Evolutionary conservation across 1,284 basidiomycete species (phyloP).

Genomic region (Quambalaria eucalypti): DNA sequence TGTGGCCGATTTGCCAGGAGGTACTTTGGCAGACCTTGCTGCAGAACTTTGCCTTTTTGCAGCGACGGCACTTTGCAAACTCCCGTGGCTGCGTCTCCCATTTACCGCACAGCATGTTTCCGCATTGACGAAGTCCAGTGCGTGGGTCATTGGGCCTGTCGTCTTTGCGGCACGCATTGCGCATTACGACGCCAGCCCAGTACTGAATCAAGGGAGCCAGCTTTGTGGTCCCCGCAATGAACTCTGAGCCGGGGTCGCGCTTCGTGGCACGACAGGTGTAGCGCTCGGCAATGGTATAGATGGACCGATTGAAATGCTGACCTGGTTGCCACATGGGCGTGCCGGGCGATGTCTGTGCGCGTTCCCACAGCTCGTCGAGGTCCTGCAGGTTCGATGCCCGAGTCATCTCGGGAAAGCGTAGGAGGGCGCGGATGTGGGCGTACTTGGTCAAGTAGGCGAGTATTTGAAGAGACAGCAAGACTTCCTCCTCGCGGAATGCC

Average conservation of each 20-base stretch:
- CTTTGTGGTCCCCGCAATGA: slow-evolving; percentile 50
- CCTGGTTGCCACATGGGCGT: background rate
- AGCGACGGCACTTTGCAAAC: slow-evolving; percentile 92
- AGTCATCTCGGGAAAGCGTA: slow-evolving; percentile 55
- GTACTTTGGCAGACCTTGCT: slow-evolving; percentile 94
- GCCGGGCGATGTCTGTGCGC: slow-evolving; percentile 12
- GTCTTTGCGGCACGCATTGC: slow-evolving; percentile 96
- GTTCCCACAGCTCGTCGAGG: slow-evolving; percentile 20
- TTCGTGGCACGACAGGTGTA: slow-evolving; percentile 56
- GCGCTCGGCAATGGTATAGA: slow-evolving; percentile 72
- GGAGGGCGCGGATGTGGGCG: slow-evolving; percentile 90
- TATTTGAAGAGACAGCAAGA: slow-evolving; percentile 79
- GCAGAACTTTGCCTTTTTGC: slow-evolving; percentile 96
- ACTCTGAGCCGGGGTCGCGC: slow-evolving; percentile 43
- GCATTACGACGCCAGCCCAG: slow-evolving; percentile 98
- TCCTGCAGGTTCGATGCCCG: background rate
- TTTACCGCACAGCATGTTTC: slow-evolving; percentile 78
- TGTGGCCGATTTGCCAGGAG: slow-evolving; percentile 92
- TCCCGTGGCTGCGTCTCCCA: slow-evolving; percentile 91
- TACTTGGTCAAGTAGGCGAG: slow-evolving; percentile 96
- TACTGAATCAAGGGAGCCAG: slow-evolving; percentile 90
- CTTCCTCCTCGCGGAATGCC: slow-evolving; percentile 82
- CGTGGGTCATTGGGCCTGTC: slow-evolving; percentile 55
- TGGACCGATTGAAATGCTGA: background rate
- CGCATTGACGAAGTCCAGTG: slow-evolving; percentile 92